Evolutionary conservation across 2,329 filamentous ascomycete species (phyloP).

Genomic region (Parascedosporium putredinis): DNA sequence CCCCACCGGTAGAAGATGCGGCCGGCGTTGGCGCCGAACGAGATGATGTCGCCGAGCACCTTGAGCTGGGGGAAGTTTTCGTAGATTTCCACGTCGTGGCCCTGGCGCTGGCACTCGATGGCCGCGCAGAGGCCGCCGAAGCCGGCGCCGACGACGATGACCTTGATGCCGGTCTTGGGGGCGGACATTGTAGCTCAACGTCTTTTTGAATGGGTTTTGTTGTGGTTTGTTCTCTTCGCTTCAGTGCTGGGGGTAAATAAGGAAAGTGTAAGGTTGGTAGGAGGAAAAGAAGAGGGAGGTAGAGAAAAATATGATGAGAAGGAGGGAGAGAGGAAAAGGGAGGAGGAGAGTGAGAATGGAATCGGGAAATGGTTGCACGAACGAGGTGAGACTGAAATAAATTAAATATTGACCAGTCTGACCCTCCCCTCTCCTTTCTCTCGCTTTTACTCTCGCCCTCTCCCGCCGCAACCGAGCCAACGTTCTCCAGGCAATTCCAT

Average conservation of each 20-base stretch:
- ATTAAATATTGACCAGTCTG: too few species aligned
- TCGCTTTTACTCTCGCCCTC: too few species aligned
- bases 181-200: neutral
- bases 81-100: slow-evolving; percentile 47
- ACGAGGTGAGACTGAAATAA: too few species aligned
- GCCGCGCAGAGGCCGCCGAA: slow-evolving; percentile 53
- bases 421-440: too few species aligned
- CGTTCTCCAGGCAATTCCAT: too few species aligned
- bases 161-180: slow-evolving; percentile 3
- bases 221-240: too few species aligned
- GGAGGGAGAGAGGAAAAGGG: neutral
- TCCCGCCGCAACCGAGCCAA: too few species aligned
- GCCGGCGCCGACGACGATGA: slow-evolving; percentile 16
- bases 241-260: too few species aligned
- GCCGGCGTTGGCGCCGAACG: slow-evolving; percentile 49
- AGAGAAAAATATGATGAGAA: neutral
- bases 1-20: slow-evolving; percentile 51
- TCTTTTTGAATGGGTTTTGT: too few species aligned
- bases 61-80: slow-evolving; percentile 48
- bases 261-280: too few species aligned
- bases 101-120: slow-evolving; percentile 52
- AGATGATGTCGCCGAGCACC: slow-evolving; percentile 50
- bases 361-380: too few species aligned
- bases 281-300: neutral
- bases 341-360: neutral